A percentile compares a stretch with the other conserved stretches of the same genome.
Conservation (phyloP, 2,329 filamentous ascomycete species). For the Verticillium tricorpus region DNA sequence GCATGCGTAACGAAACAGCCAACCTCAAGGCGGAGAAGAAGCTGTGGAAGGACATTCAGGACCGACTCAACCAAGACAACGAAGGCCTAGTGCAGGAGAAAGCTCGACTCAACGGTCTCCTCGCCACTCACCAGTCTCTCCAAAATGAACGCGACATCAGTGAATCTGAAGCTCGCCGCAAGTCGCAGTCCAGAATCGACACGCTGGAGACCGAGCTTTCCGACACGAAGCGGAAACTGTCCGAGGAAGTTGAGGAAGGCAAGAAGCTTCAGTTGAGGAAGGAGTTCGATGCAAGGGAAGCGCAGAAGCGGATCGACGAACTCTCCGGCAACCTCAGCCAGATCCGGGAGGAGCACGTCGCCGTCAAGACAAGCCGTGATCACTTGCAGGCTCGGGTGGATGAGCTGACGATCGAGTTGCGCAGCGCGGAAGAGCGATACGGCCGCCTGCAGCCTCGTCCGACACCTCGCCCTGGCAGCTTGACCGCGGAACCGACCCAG, state of each 20-base stretch:
- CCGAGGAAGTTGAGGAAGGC: conserved; percentile 75
- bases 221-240: conserved; percentile 75
- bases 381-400: conserved; percentile 85
- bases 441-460: conserved; percentile 78
- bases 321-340: conserved; percentile 75
- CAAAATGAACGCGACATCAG: conserved; percentile 87
- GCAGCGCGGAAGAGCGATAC: conserved; percentile 82
- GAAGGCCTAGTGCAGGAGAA: conserved; percentile 81
- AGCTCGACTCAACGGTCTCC: conserved; percentile 73
- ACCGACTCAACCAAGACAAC: conserved; percentile 82
- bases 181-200: conserved; percentile 75
- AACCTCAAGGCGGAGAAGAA: conserved; percentile 95
- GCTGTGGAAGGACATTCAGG: conserved; percentile 90
- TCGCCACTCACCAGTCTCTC: conserved; percentile 80
- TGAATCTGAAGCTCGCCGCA: conserved; percentile 76
- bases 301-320: conserved; percentile 88
- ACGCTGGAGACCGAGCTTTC: conserved; percentile 73
- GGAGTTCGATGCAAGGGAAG: conserved; percentile 85
- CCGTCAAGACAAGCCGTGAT: conserved; percentile 81
- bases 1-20: conserved; percentile 82
- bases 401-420: conserved; percentile 82
- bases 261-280: conserved; percentile 81
- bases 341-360: conserved; percentile 80
- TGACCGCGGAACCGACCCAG: conserved; percentile 34
- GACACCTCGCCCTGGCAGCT: conserved; percentile 52